These are phyloP conservation scores for Diutina catenulata DNA, from an alignment of 1,139 yeast genomes.

Conservation along the genomic window DNA sequence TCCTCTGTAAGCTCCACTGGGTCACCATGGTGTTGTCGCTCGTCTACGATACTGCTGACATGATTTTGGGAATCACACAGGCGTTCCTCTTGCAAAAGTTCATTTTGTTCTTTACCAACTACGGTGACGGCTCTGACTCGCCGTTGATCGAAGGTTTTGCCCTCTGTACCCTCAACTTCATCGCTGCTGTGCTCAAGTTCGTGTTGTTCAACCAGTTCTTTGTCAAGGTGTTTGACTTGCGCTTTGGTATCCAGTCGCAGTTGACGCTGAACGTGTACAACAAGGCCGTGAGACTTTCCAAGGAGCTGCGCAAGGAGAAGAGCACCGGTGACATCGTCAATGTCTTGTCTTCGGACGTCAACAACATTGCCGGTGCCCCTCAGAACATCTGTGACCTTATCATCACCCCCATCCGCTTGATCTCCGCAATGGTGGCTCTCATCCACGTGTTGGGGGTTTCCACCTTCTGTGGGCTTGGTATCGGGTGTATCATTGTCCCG, in stretches of 20 bases:
- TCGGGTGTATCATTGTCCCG: slow-evolving; percentile 48
- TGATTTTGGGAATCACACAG: slow-evolving; percentile 35
- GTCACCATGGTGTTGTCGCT: slow-evolving; percentile 25
- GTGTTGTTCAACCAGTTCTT: slow-evolving; percentile 40
- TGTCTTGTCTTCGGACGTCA: slow-evolving; percentile 48
- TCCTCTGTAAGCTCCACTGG: background rate
- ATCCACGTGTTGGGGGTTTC: slow-evolving; percentile 51
- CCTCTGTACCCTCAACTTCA: slow-evolving; percentile 39
- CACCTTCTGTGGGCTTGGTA: slow-evolving; percentile 46
- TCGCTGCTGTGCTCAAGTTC: slow-evolving; percentile 33
- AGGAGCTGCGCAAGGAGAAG: slow-evolving; percentile 30
- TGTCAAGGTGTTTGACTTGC: slow-evolving; percentile 38
- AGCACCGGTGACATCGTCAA: slow-evolving; percentile 50
- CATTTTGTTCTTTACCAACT: slow-evolving; percentile 32
- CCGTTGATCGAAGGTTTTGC: slow-evolving; percentile 41
- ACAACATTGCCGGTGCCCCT: slow-evolving; percentile 39
- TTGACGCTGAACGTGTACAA: slow-evolving; percentile 38
- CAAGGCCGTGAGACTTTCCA: slow-evolving; percentile 37
- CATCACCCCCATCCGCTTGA: slow-evolving; percentile 48
- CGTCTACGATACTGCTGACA: slow-evolving; percentile 32
- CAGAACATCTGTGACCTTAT: slow-evolving; percentile 42
- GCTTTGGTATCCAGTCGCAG: slow-evolving; percentile 39
- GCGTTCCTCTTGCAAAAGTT: slow-evolving; percentile 45
- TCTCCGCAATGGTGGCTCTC: slow-evolving; percentile 42
- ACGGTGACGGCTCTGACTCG: slow-evolving; percentile 12